These are phyloP conservation scores for Trichosporon coremiiforme DNA, from an alignment of 1,284 basidiomycete genomes.

Conservation along the genomic window DNA sequence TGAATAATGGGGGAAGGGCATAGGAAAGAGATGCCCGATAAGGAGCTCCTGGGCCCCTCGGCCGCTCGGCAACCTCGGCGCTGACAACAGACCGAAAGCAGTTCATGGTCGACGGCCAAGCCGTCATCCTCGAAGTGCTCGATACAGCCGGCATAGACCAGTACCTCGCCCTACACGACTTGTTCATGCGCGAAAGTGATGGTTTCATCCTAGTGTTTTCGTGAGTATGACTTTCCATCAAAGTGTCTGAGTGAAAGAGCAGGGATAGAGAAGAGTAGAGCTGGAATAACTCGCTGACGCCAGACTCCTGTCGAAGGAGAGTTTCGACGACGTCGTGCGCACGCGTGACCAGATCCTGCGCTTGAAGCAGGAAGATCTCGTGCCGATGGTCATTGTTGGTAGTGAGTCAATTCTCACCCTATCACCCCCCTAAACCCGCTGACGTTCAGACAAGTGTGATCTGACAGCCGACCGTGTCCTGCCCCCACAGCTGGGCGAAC, in stretches of 20 bases:
- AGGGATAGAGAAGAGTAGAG: no score
- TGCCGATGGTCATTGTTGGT: constrained; percentile 49
- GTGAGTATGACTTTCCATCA: constrained; percentile 28
- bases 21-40: no score
- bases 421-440: background rate
- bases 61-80: background rate
- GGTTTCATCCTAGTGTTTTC: constrained; percentile 49
- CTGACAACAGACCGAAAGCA: constrained; percentile 41
- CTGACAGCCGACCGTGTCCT: constrained; percentile 43
- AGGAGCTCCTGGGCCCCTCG: no score
- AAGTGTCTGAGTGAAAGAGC: no score
- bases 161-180: constrained; percentile 41
- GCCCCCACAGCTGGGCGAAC: constrained; percentile 29
- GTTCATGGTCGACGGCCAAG: constrained; percentile 41
- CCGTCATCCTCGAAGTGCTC: constrained; percentile 46
- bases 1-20: no score
- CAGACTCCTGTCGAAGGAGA: constrained; percentile 40
- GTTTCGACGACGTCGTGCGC: constrained; percentile 40
- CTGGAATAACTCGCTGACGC: constrained; percentile 4
- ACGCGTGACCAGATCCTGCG: constrained; percentile 41
- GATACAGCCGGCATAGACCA: constrained; percentile 51
- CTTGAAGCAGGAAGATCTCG: constrained; percentile 34
- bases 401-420: constrained; percentile 35
- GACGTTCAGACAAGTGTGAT: constrained; percentile 45
- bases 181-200: constrained; percentile 45